Base-by-base conservation (phyloP, 2,329 filamentous ascomycete genomes). In the Arthrobotrys sinensis region DNA sequence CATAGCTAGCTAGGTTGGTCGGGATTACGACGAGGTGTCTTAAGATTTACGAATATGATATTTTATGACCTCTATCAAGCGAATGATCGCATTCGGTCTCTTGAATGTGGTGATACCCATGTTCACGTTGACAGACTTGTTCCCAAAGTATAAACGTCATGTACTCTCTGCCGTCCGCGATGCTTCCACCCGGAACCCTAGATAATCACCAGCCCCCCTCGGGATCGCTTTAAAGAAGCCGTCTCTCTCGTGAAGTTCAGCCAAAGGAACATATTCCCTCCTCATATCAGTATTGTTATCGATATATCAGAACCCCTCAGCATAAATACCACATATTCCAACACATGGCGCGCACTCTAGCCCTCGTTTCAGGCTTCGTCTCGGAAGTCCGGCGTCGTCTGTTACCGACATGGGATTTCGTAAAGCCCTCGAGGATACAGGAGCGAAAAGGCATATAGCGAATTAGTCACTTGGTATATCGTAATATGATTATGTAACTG, bases 371-470 rank as follows among this genome's bases (percentile, higher is more conserved):
- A 16, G 28, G 12, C 4, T 43, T 60, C 11, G 11, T 21, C 34
- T 43, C 36, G 24, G 55, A 43, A 43, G 36, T 60, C 10, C 55
- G n/a, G n/a, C n/a, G 55, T 7, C 34, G 55, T 6, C 19, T 60
- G 4, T 11, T 60, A 4, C 55, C 55, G n/a, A 43, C 55, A 11
- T 60, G 55, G 55, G 55, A 60, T 28, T 60, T 60, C 10, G 55
- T 43, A n/a, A 60, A 60, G n/a, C 55, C 19, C 36, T 60, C 55
- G 19, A 60, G 36, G 6, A n/a, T 60, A 4, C 55, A 43, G 28
- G 10, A 60, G 2, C 55, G 55, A 10, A 60, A 60, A n/a, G 36
- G 11, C 34, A 43, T 60, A 14, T 60, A 60, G 36, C 3, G 24
- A 28, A 28, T 4, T 28, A 28, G 24, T 2, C 4, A 4, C 24